Evolutionary conservation across 179 eudicot genomes (phyloP), one percentile per base, ranked within the genome.

Genomic region (Silene noctiflora): DNA sequence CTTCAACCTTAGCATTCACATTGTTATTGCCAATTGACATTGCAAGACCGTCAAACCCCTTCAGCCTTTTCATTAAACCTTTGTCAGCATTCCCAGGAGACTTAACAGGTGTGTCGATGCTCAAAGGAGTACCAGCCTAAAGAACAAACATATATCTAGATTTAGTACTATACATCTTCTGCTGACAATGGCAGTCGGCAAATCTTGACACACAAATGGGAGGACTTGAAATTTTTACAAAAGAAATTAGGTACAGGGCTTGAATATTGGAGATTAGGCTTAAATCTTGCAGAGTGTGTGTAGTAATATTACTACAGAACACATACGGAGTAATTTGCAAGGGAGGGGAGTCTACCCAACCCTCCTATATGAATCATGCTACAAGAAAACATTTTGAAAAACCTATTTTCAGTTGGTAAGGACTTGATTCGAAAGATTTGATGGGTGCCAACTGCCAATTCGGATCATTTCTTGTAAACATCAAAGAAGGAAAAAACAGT

Each of bases 31-130:
- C 97, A 56, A 93, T 86, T 35, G 99, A 92, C 90, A 92, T 95
- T 29, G 93, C 91, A 70, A 95, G 91, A 71, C 95, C 99, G 74
- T 92, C 91, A 84, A 86, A 88, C 75, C 90, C 90, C 86, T 92
- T 95, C 76, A 89, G 72, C 81, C 91, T 92, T 74, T 89, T 92
- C 79, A 84, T 76, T 63, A 89, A 82, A 76, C 91, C 85, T 81
- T 81, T 87, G 72, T 93, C 93, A 0, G 84, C 78, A 77, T 85
- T 87, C 76, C 82, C 90, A 21, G 95, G 75, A 78, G 97, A 85
- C 88, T 95, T 95, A 42, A 80, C 82, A 67, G 91, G 90, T 55
- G 92, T 77, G 69, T 92, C 97, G 71, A 82, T 81, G 82, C 86
- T 85, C 83, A 90, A 66, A 71, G 93, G 83, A 77, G 87, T 81